Conservation (phyloP, 106 monocot genomes). For the Acanthochlamys bracteata region DNA sequence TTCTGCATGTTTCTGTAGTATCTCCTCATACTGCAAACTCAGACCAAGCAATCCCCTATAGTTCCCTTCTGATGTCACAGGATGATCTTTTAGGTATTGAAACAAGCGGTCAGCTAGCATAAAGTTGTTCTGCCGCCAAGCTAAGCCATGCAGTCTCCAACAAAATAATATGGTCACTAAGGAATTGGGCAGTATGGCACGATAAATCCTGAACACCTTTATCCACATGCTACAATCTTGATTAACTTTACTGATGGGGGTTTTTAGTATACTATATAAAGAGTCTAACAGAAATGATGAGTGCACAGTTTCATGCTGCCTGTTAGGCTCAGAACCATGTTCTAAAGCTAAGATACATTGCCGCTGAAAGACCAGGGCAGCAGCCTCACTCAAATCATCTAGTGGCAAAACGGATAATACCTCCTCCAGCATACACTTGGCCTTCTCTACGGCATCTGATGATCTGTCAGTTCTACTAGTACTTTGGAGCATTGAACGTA, state of each 20-base stretch:
- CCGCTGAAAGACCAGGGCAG: conserved; percentile 60
- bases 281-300: conserved; percentile 26
- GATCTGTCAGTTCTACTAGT: conserved; percentile 24
- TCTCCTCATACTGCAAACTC: conserved; percentile 59
- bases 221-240: conserved; percentile 92
- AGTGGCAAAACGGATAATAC: conserved; percentile 67
- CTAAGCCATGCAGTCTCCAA: conserved; percentile 57
- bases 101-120: conserved; percentile 65
- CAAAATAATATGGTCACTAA: conserved; percentile 46
- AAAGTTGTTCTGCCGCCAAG: conserved; percentile 89
- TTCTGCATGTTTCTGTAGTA: conserved; percentile 62
- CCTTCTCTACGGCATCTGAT: conserved; percentile 44
- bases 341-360: conserved; percentile 75
- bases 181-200: conserved; percentile 51
- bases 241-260: conserved; percentile 50
- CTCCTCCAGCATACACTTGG: conserved; percentile 75
- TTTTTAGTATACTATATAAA: conserved; percentile 37
- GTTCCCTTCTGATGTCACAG: conserved; percentile 15
- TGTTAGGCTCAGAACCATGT: conserved; percentile 27
- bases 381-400: conserved; percentile 62
- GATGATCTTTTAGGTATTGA: conserved; percentile 48
- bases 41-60: conserved; percentile 32
- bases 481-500: conserved; percentile 78
- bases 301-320: conserved; percentile 16
- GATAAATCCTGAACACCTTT: conserved; percentile 73